Percentiles rank a stretch among this genome's conserved stretches.
Evolutionary conservation across 1,284 basidiomycete species (phyloP).

Genomic region (Rhodotorula sp.): DNA sequence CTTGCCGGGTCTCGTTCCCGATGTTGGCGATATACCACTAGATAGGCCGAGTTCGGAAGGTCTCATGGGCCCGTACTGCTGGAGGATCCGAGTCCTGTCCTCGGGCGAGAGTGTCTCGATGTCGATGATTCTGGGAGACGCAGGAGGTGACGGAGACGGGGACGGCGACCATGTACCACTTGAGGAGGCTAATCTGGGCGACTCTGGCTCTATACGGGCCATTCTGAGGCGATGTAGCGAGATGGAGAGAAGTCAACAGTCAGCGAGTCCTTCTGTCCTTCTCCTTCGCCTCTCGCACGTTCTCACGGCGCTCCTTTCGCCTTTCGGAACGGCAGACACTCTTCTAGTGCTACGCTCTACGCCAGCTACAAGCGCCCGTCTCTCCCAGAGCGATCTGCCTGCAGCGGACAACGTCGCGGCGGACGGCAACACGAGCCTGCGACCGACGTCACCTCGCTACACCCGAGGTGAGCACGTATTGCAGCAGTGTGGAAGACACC

Average conservation of each 20-base stretch:
- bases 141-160: conserved; percentile 15
- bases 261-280: background rate
- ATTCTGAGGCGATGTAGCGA: background rate
- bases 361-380: too few relatives aligned
- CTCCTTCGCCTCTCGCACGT: background rate
- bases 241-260: background rate
- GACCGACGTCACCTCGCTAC: too few relatives aligned
- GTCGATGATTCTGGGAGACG: background rate
- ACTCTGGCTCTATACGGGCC: background rate
- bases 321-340: too few relatives aligned
- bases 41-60: conserved; percentile 18
- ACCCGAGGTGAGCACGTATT: too few relatives aligned
- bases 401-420: too few relatives aligned
- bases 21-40: background rate
- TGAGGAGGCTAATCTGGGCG: background rate
- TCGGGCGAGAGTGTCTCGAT: conserved; percentile 18
- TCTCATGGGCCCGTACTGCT: conserved; percentile 4
- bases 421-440: too few relatives aligned
- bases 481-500: too few relatives aligned
- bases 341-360: too few relatives aligned
- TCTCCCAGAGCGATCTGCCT: too few relatives aligned
- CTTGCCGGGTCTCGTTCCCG: too few relatives aligned
- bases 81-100: conserved; percentile 23
- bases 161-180: background rate
- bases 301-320: background rate